These are phyloP conservation scores for Globisporangium apiculatum DNA, from an alignment of 352 stramenopile genomes.

Conservation along the genomic window DNA sequence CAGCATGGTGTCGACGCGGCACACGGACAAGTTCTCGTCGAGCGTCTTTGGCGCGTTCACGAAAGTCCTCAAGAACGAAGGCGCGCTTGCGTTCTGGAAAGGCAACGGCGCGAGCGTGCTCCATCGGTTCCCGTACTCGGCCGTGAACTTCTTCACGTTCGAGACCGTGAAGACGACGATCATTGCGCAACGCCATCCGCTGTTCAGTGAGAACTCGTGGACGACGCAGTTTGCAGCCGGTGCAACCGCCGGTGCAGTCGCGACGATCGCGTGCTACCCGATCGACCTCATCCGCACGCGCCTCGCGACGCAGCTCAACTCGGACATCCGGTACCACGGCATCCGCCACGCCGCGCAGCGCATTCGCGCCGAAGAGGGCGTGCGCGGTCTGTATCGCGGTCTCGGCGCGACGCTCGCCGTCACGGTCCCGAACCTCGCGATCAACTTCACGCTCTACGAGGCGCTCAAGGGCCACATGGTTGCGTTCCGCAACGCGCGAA, in stretches of 20 bases:
- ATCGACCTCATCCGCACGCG: constrained; percentile 94
- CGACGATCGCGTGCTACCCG: constrained; percentile 92
- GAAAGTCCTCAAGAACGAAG: constrained; percentile 92
- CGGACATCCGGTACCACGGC: constrained; percentile 83
- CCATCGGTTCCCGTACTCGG: constrained; percentile 95
- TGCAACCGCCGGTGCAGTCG: constrained; percentile 57
- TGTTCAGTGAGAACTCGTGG: constrained; percentile 66
- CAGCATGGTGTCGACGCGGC: constrained; percentile 89
- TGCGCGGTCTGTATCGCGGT: constrained; percentile 91
- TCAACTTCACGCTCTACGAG: constrained; percentile 95
- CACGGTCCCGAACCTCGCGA: constrained; percentile 93
- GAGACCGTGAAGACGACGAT: constrained; percentile 86
- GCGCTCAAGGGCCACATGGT: constrained; percentile 88
- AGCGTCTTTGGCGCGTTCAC: constrained; percentile 70
- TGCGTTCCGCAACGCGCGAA: constrained; percentile 55
- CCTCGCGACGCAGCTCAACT: constrained; percentile 90
- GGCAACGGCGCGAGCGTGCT: constrained; percentile 94
- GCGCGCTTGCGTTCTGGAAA: constrained; percentile 91
- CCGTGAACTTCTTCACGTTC: constrained; percentile 96
- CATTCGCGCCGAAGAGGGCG: constrained; percentile 86
- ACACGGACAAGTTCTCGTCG: constrained; percentile 79
- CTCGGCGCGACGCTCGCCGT: constrained; percentile 92
- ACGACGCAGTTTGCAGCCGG: constrained; percentile 74
- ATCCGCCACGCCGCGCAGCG: constrained; percentile 92
- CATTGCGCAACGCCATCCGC: constrained; percentile 52